Evolutionary conservation across 176 grass and related monocot genomes (phyloP).

Genomic region (Cenchrus fungigraminus): DNA sequence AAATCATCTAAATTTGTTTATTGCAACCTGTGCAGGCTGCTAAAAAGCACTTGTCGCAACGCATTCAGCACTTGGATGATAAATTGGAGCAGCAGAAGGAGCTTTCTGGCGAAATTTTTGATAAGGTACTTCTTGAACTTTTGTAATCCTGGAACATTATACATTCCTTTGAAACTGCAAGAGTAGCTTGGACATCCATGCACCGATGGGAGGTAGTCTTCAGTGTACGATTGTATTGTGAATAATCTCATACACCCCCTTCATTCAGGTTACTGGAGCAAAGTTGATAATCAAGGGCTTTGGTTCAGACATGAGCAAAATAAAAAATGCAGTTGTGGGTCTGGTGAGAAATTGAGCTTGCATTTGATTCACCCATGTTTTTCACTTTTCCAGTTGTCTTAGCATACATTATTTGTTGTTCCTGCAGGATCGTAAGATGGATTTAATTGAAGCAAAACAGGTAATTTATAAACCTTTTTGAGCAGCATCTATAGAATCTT

Average conservation of each 20-base stretch:
- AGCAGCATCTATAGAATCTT: not conserved
- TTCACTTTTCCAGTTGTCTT: not conserved
- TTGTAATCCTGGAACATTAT: not conserved
- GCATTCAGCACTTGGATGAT: slow-evolving; percentile 79
- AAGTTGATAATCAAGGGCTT: slow-evolving; percentile 56
- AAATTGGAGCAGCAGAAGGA: slow-evolving; percentile 83
- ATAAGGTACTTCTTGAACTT: slow-evolving; percentile 54
- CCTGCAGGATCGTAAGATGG: slow-evolving; percentile 69
- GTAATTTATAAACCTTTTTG: not conserved
- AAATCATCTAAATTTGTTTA: not conserved
- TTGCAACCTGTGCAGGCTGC: slow-evolving; percentile 51
- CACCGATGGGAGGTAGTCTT: not conserved
- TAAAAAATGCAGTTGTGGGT: slow-evolving; percentile 46
- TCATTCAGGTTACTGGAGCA: slow-evolving; percentile 66
- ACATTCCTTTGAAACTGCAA: slow-evolving; percentile 10
- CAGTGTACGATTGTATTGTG: not conserved
- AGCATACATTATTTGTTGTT: slow-evolving; percentile 3
- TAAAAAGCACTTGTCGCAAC: slow-evolving; percentile 78
- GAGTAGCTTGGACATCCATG: not conserved
- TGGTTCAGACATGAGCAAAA: slow-evolving; percentile 62
- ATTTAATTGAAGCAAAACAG: slow-evolving; percentile 77
- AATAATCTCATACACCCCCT: not conserved
- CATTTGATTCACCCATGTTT: not conserved
- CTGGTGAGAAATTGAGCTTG: slow-evolving; percentile 49
- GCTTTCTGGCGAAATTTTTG: slow-evolving; percentile 73